Conservation (phyloP, 2,329 filamentous ascomycete species). For the Acrocalymma vagum region DNA sequence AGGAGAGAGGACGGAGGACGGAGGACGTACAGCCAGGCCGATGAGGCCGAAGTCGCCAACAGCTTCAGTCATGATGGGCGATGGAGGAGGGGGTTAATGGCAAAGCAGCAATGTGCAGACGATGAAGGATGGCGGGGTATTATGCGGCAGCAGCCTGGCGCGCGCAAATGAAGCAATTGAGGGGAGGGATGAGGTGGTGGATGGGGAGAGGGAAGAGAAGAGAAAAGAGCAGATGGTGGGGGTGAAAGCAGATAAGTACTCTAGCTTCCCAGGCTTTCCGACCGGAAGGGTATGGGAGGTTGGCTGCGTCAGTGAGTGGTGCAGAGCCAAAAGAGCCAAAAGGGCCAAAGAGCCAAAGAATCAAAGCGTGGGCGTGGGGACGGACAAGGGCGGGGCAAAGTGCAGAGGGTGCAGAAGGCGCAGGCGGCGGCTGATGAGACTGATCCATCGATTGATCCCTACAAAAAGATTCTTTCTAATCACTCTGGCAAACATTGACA, state of each 20-base stretch:
- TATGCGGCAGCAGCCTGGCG: conserved; percentile 38
- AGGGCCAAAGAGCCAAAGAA: no score
- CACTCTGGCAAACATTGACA: conserved; percentile 23
- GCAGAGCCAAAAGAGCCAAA: no score
- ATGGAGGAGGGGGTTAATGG: conserved; percentile 17
- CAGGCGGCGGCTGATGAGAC: no score
- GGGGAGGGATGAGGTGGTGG: conserved; percentile 30
- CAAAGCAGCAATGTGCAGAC: conserved; percentile 10
- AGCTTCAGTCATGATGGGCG: conserved; percentile 47
- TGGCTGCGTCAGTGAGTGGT: conserved; percentile 38
- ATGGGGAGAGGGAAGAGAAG: conserved; percentile 29
- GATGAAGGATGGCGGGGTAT: conserved; percentile 33
- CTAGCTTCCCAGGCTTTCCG: conserved; percentile 32
- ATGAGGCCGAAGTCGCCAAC: conserved; percentile 64
- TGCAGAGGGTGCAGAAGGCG: no score
- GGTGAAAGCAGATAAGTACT: conserved; percentile 44
- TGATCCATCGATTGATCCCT: conserved; percentile 30
- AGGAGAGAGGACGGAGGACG: neutral
- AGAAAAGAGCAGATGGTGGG: conserved; percentile 28
- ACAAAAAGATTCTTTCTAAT: conserved; percentile 32
- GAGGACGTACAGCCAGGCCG: conserved; percentile 55
- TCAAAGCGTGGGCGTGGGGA: no score
- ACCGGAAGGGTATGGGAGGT: conserved; percentile 43
- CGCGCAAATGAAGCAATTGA: conserved; percentile 31
- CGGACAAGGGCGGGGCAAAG: no score